phyloP scores from a whole-genome alignment of 805 yeast genomes.

The Debaryomyces hansenii region DNA sequence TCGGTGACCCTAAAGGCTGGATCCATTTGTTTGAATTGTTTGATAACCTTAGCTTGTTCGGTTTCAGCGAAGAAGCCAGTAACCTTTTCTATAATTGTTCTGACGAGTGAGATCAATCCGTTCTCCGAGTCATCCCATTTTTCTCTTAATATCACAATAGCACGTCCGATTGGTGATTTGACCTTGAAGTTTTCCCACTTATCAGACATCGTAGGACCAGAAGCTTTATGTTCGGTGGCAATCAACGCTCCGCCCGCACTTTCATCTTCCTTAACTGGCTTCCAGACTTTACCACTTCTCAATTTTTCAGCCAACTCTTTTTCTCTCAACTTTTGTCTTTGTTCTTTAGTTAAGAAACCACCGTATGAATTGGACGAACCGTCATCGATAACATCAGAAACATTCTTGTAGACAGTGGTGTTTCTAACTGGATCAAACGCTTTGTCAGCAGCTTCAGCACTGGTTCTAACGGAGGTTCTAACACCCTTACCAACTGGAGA shows the following conservation, averaged over 20 bases:
- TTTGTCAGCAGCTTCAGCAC: conserved; percentile 86
- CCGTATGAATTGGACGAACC: conserved; percentile 90
- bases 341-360: conserved; percentile 83
- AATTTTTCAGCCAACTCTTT: conserved; percentile 52
- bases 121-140: conserved; percentile 94
- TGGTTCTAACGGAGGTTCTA: conserved; percentile 75
- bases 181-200: conserved; percentile 67
- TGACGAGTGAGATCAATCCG: conserved; percentile 76
- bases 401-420: conserved; percentile 86
- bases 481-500: conserved; percentile 89
- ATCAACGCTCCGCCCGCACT: conserved; percentile 82
- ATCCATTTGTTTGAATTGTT: conserved; percentile 84
- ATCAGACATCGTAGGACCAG: conserved; percentile 66
- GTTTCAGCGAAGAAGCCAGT: conserved; percentile 94
- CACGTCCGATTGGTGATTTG: conserved; percentile 68
- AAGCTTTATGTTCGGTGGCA: conserved; percentile 75
- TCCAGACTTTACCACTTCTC: conserved; percentile 57
- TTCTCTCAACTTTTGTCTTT: conserved; percentile 67
- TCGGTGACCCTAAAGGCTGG: conserved; percentile 79
- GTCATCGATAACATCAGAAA: conserved; percentile 85
- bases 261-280: conserved; percentile 73
- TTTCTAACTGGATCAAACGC: conserved; percentile 91
- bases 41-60: conserved; percentile 89
- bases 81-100: conserved; percentile 77
- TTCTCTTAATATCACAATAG: conserved; percentile 57